Evolutionary conservation across 257 asterid genomes (phyloP).

Genomic region (Solanum commersonii): DNA sequence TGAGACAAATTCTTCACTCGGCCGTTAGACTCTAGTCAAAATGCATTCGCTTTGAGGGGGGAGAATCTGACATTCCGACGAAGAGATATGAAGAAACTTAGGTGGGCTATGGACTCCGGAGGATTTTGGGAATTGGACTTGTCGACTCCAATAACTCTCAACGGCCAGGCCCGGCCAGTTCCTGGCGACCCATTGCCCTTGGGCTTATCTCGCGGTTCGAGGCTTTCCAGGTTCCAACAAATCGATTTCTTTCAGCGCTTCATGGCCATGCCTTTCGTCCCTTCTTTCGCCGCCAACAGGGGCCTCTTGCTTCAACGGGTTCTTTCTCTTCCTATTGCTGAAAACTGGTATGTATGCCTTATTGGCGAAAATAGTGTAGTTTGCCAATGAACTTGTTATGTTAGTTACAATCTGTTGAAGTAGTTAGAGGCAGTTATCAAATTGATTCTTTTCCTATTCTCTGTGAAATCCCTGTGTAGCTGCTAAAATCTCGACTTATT

Average conservation of each 20-base stretch:
- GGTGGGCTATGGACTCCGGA: constrained; percentile 71
- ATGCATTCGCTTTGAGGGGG: background rate
- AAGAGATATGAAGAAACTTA: constrained; percentile 51
- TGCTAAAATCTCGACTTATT: background rate
- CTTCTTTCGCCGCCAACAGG: constrained; percentile 27
- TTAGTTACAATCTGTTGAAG: background rate
- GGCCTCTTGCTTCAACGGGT: constrained; percentile 61
- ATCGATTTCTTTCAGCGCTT: constrained; percentile 82
- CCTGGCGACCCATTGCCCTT: constrained; percentile 45
- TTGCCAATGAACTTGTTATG: background rate
- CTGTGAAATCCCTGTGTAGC: background rate
- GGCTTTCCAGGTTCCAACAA: constrained; percentile 61
- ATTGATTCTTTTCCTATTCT: background rate
- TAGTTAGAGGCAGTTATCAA: background rate
- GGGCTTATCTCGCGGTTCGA: constrained; percentile 55
- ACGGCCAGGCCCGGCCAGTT: constrained; percentile 58
- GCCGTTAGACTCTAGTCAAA: background rate
- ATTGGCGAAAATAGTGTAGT: background rate
- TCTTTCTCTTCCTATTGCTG: constrained; percentile 42
- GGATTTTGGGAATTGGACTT: constrained; percentile 72
- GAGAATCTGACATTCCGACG: background rate
- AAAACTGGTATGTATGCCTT: constrained; percentile 31
- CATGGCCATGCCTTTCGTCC: constrained; percentile 73
- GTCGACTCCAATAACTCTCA: constrained; percentile 64
- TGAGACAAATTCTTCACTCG: background rate